These are phyloP conservation scores for Pythium plurisporium DNA, from an alignment of 352 stramenopile genomes.

Conservation along the genomic window DNA sequence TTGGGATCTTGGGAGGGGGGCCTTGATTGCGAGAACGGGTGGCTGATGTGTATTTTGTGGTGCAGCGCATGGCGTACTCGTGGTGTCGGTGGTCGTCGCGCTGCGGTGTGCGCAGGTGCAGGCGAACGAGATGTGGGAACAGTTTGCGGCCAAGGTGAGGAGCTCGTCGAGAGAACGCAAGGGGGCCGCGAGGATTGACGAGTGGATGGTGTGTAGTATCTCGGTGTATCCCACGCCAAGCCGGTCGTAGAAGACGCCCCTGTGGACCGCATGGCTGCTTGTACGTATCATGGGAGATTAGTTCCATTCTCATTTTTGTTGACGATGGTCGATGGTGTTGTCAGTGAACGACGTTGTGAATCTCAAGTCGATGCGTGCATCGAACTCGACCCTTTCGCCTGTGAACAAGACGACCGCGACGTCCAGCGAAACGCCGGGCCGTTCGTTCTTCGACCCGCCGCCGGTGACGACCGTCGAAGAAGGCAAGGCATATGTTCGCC, in stretches of 20 bases:
- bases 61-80: conserved; percentile 47
- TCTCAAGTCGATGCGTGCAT: conserved; percentile 35
- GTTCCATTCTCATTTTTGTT: neutral
- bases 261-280: conserved; percentile 4
- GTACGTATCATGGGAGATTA: conserved; percentile 2
- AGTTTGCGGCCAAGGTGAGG: conserved; percentile 52
- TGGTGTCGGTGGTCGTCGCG: conserved; percentile 49
- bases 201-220: conserved; percentile 5
- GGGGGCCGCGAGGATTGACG: too few species aligned
- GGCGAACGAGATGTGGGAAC: conserved; percentile 47
- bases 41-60: too few species aligned
- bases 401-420: conserved; percentile 31
- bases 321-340: neutral
- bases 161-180: too few species aligned
- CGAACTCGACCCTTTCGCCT: conserved; percentile 31
- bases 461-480: conserved; percentile 67
- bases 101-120: conserved; percentile 67
- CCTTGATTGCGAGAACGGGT: too few species aligned
- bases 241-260: neutral
- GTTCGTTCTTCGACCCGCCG: conserved; percentile 74
- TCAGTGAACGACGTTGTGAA: conserved; percentile 73
- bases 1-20: neutral
- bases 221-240: conserved; percentile 3
- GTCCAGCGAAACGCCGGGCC: conserved; percentile 7
- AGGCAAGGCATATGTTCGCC: conserved; percentile 65